Percentiles rank a stretch among this genome's conserved stretches.
phyloP scores from a whole-genome alignment of 108 stramenopile genomes.

The Fragilaria crotonensis region DNA sequence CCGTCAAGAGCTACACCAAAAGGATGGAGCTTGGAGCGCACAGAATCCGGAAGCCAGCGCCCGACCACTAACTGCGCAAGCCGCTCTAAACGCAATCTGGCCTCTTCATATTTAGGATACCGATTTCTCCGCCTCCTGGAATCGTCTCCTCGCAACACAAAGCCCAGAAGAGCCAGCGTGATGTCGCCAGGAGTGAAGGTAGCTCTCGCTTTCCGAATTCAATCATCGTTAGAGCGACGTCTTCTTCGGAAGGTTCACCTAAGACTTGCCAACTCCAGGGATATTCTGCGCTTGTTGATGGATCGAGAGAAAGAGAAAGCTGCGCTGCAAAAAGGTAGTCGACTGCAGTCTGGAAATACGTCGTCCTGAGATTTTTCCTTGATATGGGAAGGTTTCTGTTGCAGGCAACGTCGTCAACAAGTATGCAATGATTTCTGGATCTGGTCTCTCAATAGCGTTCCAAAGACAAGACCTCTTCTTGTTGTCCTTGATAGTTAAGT shows the following conservation, averaged over 20 bases:
- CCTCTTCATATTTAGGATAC: constrained; percentile 2
- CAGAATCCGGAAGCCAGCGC: not conserved
- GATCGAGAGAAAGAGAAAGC: not conserved
- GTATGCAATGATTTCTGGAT: not conserved
- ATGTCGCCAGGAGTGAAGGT: constrained; percentile 3
- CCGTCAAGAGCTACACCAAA: not conserved
- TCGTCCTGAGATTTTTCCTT: not conserved
- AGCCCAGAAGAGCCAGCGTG: not conserved
- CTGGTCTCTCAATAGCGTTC: constrained; percentile 2
- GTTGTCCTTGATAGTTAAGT: not conserved
- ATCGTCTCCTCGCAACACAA: not conserved
- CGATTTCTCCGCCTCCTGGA: not conserved
- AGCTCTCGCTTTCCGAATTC: not conserved
- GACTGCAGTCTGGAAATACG: not conserved
- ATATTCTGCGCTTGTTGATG: not conserved
- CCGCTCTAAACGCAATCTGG: not conserved
- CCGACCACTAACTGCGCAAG: not conserved
- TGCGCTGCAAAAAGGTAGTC: not conserved
- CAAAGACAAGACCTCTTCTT: not conserved
- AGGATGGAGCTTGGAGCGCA: not conserved
- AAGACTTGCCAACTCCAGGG: constrained; percentile 7
- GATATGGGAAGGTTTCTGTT: not conserved
- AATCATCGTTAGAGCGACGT: constrained; percentile 1
- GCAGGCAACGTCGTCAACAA: not conserved
- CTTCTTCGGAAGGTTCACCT: not conserved